phyloP scores from a whole-genome alignment of 208 protist genomes.

The Lotmaria passim region DNA sequence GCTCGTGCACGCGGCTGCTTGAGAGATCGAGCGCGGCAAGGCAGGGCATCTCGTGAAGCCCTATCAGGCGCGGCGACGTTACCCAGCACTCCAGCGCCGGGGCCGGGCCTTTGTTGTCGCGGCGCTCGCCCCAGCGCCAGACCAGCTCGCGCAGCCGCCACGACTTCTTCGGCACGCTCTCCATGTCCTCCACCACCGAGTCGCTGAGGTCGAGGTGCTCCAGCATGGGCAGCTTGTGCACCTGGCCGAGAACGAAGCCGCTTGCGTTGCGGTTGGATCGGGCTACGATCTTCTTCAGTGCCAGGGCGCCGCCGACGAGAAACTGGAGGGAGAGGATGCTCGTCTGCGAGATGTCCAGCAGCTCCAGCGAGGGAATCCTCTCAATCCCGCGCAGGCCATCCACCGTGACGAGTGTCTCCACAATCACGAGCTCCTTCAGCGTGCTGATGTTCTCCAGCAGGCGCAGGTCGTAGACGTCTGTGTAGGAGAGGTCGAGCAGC shows the following conservation, averaged over 20 bases:
- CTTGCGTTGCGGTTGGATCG: constrained; percentile 63
- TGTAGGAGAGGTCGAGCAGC: constrained; percentile 55
- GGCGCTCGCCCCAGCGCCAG: constrained; percentile 74
- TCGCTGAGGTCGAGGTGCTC: constrained; percentile 71
- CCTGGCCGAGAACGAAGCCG: constrained; percentile 59
- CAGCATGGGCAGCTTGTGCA: constrained; percentile 50
- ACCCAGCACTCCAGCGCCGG: constrained; percentile 62
- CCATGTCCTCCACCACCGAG: constrained; percentile 74
- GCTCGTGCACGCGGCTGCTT: constrained; percentile 47
- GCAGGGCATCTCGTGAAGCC: constrained; percentile 38
- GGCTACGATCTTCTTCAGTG: constrained; percentile 43
- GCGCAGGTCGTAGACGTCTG: constrained; percentile 55
- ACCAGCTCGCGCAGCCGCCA: constrained; percentile 55
- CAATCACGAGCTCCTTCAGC: constrained; percentile 51
- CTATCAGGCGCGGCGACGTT: constrained; percentile 44
- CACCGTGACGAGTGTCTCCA: constrained; percentile 66
- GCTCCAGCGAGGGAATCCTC: constrained; percentile 44
- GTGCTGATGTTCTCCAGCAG: constrained; percentile 36
- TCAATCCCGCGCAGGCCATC: constrained; percentile 74
- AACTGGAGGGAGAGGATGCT: constrained; percentile 74
- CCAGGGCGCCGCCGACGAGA: constrained; percentile 42
- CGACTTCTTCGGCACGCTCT: constrained; percentile 32
- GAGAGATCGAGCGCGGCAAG: constrained; percentile 53
- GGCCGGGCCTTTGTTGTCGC: constrained; percentile 46
- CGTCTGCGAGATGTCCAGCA: constrained; percentile 76